phyloP scores from a whole-genome alignment of 345 rosid species.

The Cardiospermum halicacabum region DNA sequence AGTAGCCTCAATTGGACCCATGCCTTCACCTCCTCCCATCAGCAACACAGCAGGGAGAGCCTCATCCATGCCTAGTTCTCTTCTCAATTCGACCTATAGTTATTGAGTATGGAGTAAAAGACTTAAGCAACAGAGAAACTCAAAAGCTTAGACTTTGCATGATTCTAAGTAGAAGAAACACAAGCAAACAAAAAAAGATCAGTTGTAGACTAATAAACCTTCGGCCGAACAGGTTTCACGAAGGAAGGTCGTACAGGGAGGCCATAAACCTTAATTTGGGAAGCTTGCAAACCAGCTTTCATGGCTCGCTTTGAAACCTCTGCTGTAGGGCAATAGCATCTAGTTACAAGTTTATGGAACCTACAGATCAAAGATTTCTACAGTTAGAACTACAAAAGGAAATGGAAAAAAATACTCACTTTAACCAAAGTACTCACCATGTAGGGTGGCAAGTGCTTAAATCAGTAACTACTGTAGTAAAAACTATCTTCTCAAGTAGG shows the following conservation, averaged over 20 bases:
- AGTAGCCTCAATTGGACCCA: conserved; percentile 98
- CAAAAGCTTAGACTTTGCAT: neutral
- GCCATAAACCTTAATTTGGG: conserved; percentile 90
- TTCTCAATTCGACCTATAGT: conserved; percentile 63
- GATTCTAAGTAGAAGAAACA: neutral
- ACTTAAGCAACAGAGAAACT: neutral
- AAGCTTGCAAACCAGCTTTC: conserved; percentile 79
- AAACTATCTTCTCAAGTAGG: conserved; percentile 77
- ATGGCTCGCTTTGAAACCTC: conserved; percentile 86
- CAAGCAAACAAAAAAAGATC: conserved; percentile 4
- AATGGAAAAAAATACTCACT: neutral
- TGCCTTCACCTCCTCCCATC: conserved; percentile 99
- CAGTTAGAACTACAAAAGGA: conserved; percentile 13
- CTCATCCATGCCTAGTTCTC: conserved; percentile 86
- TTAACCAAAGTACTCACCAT: conserved; percentile 43
- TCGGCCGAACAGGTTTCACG: conserved; percentile 84
- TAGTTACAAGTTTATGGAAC: conserved; percentile 99
- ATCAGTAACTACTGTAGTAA: conserved; percentile 93
- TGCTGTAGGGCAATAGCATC: conserved; percentile 93
- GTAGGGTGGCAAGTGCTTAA: conserved; percentile 99
- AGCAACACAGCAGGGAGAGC: conserved; percentile 90
- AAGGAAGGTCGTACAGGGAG: conserved; percentile 99
- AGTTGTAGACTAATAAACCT: conserved; percentile 44
- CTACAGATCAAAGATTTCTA: conserved; percentile 30
- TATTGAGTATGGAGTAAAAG: neutral